These are phyloP conservation scores for Stagonosporopsis vannaccii DNA, from an alignment of 2,329 filamentous ascomycete species.

Conservation along the genomic window DNA sequence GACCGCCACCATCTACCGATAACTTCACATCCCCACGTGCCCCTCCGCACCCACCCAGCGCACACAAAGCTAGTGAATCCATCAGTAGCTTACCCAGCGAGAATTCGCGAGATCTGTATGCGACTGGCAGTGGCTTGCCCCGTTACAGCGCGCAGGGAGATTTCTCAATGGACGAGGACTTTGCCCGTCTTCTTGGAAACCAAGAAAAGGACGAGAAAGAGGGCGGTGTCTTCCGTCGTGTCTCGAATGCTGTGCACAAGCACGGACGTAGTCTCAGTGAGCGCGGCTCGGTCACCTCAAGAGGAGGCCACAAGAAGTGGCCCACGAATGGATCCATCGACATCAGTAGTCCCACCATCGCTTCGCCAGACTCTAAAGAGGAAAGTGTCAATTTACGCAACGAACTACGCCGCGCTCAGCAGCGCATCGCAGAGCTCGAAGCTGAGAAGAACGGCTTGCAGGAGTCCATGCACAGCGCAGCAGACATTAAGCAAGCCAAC, in stretches of 20 bases:
- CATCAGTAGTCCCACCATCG: constrained; percentile 75
- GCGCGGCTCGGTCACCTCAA: constrained; percentile 49
- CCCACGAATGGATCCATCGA: constrained; percentile 54
- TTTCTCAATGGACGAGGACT: constrained; percentile 94
- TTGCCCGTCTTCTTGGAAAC: constrained; percentile 83
- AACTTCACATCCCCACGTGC: constrained; percentile 56
- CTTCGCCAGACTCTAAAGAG: constrained; percentile 60
- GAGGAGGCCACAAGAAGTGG: constrained; percentile 48
- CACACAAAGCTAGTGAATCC: constrained; percentile 54
- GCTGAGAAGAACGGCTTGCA: constrained; percentile 70
- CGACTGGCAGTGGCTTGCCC: constrained; percentile 45
- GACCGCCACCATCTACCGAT: constrained; percentile 49
- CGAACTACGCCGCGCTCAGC: constrained; percentile 81
- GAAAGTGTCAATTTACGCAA: constrained; percentile 63
- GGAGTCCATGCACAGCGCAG: constrained; percentile 63
- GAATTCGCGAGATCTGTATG: constrained; percentile 39
- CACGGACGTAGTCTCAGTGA: constrained; percentile 90
- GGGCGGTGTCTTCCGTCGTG: constrained; percentile 73
- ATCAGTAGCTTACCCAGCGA: constrained; percentile 55
- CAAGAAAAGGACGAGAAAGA: constrained; percentile 63
- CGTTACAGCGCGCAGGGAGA: constrained; percentile 77
- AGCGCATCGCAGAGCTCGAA: constrained; percentile 85
- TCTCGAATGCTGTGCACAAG: constrained; percentile 86
- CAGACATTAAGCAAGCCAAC: constrained; percentile 77
- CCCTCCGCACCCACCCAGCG: constrained; percentile 52